Evolutionary conservation across 345 rosid species (phyloP).

Genomic region (Moricandia arvensis): DNA sequence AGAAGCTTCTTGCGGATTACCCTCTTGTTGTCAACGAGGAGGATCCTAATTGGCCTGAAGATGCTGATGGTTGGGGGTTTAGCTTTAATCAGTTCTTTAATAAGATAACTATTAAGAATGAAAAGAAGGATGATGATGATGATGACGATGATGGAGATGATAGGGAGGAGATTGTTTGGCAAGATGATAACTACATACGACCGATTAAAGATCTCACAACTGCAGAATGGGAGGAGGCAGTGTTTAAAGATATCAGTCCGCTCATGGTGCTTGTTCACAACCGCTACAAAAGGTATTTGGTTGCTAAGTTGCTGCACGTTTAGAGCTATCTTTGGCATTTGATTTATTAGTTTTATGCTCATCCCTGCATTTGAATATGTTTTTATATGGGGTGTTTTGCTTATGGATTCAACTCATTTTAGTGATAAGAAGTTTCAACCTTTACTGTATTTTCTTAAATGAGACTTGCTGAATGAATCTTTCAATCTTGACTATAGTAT

Average conservation of each 20-base stretch:
- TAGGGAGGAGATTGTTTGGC: constrained; percentile 78
- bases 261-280: constrained; percentile 81
- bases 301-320: background rate
- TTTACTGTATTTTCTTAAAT: background rate
- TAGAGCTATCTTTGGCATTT: background rate
- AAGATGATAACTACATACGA: constrained; percentile 86
- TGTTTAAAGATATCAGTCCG: constrained; percentile 86
- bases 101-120: constrained; percentile 82
- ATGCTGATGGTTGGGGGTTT: constrained; percentile 96
- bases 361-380: background rate
- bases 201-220: constrained; percentile 80
- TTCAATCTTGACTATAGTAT: constrained; percentile 6
- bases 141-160: constrained; percentile 59
- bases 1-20: constrained; percentile 75
- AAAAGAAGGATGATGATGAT: constrained; percentile 50
- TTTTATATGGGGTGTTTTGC: background rate
- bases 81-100: constrained; percentile 73
- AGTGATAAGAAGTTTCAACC: background rate
- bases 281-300: constrained; percentile 70
- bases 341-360: background rate
- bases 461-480: background rate
- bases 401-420: background rate
- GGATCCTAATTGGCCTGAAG: constrained; percentile 94
- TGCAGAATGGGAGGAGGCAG: constrained; percentile 83
- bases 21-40: constrained; percentile 84